Base-by-base conservation (phyloP, 768 basidiomycete genomes). In the Kwoniella dendrophila region DNA sequence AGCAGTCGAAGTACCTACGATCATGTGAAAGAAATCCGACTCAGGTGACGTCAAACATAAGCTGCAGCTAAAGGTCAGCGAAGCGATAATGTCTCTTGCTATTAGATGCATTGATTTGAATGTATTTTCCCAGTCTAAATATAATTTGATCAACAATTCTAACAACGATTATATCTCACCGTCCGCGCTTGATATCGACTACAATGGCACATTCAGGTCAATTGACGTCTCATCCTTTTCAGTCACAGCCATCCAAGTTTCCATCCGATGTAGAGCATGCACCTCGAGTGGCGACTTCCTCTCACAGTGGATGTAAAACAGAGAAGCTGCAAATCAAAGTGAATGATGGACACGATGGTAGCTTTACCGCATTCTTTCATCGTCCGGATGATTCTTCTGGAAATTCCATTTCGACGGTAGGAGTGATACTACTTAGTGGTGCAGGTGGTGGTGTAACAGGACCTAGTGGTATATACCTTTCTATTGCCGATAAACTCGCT, bases 381-480 rank as follows among this genome's bases (percentile, higher is more conserved):
- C 12, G 43, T 20, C 43, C 43, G 24, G 43, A 18, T 44, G 10
- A n/a, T 24, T 44, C 43, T 44, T 40, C 38, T 20, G 20, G 16
- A 40, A 40, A 14, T 20, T 40, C 38, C 38, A n/a, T n/a, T n/a
- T n/a, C n/a, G n/a, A n/a, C n/a, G 20, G 43, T 44, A 44, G 43
- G 43, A 18, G 43, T 24, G 1, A n/a, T 44, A 10, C 20, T 44
- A 10, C 43, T 44, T 11, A 44, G 48, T 20, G 48, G 48, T 8
- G 50, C 30, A 34, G 50, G 30, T 14, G 32, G 50, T 24, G 52
- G 52, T 6, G 18, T 34, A 20, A 38, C 34, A 20, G 33, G 52
- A 36, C 52, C 34, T 11, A 53, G 52, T 22, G 52, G 52, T 53
- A 30, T 53, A 8, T 38, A 20, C 14, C 34, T 22, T 0, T 53